phyloP scores from a whole-genome alignment of 352 stramenopile genomes.

The Thalassiosira hispida region DNA sequence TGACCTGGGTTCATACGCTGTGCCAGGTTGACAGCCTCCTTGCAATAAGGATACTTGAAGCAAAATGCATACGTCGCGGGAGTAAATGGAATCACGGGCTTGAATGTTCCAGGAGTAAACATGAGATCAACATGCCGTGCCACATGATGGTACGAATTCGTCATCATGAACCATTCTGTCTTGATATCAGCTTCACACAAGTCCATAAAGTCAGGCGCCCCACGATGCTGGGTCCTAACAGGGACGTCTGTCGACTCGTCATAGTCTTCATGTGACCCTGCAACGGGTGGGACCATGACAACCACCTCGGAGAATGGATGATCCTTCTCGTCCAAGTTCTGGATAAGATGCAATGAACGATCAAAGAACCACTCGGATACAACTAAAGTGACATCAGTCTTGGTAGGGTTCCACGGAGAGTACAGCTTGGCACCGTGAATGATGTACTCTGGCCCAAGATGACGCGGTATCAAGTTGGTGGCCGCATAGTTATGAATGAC shows the following conservation, averaged over 20 bases:
- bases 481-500: slow-evolving; percentile 74
- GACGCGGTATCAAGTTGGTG: slow-evolving; percentile 67
- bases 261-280: slow-evolving; percentile 45
- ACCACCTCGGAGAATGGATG: slow-evolving; percentile 73
- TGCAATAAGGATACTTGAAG: slow-evolving; percentile 71
- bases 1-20: slow-evolving; percentile 55
- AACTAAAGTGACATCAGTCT: slow-evolving; percentile 59
- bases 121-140: slow-evolving; percentile 62
- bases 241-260: slow-evolving; percentile 54
- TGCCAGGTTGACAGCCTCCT: slow-evolving; percentile 60
- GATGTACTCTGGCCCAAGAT: slow-evolving; percentile 68
- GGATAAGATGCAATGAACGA: slow-evolving; percentile 52
- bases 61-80: slow-evolving; percentile 63
- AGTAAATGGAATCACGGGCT: slow-evolving; percentile 65
- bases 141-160: slow-evolving; percentile 68
- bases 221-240: slow-evolving; percentile 51
- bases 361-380: slow-evolving; percentile 67
- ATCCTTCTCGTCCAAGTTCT: slow-evolving; percentile 60
- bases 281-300: slow-evolving; percentile 58
- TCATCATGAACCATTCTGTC: slow-evolving; percentile 77
- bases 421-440: slow-evolving; percentile 74
- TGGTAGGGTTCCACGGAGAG: slow-evolving; percentile 58
- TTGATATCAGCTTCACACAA: slow-evolving; percentile 66
- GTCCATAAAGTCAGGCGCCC: slow-evolving; percentile 63
- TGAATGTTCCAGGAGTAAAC: slow-evolving; percentile 58